A percentile compares a stretch with the other conserved stretches of the same genome.
Evolutionary conservation across 805 yeast genomes (phyloP).

Genomic region (Candida corydali): DNA sequence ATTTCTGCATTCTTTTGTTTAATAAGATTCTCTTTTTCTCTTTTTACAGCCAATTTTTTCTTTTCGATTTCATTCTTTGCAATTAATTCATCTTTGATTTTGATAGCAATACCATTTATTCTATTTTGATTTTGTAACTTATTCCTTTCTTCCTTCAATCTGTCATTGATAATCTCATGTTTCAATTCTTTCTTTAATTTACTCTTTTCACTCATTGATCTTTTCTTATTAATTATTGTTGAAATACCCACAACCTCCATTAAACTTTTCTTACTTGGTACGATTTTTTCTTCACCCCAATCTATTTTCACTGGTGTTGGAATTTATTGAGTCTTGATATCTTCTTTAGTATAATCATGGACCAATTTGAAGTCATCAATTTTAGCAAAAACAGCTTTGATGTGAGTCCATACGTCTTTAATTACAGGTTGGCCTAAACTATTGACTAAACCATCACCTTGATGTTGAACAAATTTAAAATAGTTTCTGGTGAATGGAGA

Average conservation of each 20-base stretch:
- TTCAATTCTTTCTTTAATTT: not conserved
- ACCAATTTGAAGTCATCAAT: constrained; percentile 27
- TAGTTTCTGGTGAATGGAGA: constrained; percentile 68
- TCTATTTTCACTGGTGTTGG: not conserved
- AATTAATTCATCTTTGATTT: not conserved
- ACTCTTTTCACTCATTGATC: not conserved
- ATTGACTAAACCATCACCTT: constrained; percentile 29
- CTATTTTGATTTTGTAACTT: constrained; percentile 1
- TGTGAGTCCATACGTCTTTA: constrained; percentile 33
- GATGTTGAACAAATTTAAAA: constrained; percentile 64
- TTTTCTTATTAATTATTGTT: not conserved
- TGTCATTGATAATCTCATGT: constrained; percentile 1
- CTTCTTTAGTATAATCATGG: constrained; percentile 34
- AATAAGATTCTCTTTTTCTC: not conserved
- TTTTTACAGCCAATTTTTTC: not conserved
- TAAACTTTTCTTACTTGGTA: not conserved
- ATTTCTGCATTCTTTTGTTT: not conserved
- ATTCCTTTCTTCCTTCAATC: not conserved
- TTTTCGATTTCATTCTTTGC: not conserved
- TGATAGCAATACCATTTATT: constrained; percentile 3
- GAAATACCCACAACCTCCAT: not conserved
- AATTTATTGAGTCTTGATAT: constrained; percentile 6
- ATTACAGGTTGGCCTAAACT: constrained; percentile 24
- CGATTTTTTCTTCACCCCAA: constrained; percentile 4
- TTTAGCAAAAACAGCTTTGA: constrained; percentile 28